phyloP scores from a whole-genome alignment of 371 early-diverging fungal species.

The Capillidium heterosporum region DNA sequence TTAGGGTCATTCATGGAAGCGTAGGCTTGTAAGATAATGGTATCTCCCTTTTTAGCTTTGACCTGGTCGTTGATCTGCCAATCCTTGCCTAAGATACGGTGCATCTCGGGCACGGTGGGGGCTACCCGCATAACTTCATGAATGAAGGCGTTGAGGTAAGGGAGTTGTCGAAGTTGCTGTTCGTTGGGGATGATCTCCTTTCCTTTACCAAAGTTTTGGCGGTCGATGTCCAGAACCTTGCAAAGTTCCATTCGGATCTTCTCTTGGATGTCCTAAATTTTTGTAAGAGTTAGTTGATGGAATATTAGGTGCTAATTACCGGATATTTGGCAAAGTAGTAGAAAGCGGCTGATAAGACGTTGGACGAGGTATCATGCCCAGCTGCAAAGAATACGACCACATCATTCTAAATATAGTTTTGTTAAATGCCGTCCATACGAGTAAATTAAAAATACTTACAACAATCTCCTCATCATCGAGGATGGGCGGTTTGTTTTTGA shows the following conservation, averaged over 20 bases:
- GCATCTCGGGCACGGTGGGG: not conserved
- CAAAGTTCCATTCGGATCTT: constrained; percentile 7
- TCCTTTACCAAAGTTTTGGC: constrained; percentile 6
- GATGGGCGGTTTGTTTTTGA: not conserved
- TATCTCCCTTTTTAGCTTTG: not conserved
- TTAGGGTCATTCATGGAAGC: constrained; percentile 12
- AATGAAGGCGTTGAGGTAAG: constrained; percentile 3
- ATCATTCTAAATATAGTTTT: no score
- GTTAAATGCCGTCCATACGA: no score
- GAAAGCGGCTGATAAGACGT: constrained; percentile 11
- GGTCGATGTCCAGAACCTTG: constrained; percentile 2
- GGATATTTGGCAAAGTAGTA: constrained; percentile 6
- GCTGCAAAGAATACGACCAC: constrained; percentile 17
- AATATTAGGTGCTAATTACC: no score
- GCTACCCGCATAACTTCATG: constrained; percentile 4
- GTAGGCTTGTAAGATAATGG: not conserved
- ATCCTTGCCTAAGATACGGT: not conserved
- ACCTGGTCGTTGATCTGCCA: not conserved
- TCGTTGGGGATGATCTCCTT: constrained; percentile 3
- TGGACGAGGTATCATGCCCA: constrained; percentile 29
- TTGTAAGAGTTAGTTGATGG: not conserved
- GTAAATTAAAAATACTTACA: no score
- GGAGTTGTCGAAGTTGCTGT: constrained; percentile 5
- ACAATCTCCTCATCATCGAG: not conserved
- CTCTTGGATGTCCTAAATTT: no score